A percentile compares a stretch with the other conserved stretches of the same genome.
Conservation (phyloP, 1,284 basidiomycete species). For the Tremellales sp. region DNA sequence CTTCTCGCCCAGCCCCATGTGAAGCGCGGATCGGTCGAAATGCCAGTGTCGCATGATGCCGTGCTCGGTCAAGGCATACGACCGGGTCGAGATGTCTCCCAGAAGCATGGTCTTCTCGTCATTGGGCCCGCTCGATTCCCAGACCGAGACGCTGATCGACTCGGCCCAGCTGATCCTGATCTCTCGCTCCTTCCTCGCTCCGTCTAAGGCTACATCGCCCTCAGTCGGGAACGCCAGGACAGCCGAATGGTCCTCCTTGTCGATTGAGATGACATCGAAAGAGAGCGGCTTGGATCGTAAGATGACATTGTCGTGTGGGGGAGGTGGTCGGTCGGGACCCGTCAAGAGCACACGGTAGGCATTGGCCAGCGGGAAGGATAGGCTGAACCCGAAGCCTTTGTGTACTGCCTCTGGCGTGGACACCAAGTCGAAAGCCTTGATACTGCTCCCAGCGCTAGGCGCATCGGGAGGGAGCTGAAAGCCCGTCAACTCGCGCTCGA, state of each 20-base stretch:
- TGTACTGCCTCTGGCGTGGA: slow-evolving; percentile 16
- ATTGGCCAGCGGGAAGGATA: slow-evolving; percentile 41
- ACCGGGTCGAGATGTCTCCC: slow-evolving; percentile 43
- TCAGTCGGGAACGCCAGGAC: slow-evolving; percentile 23
- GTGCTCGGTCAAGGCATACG: slow-evolving; percentile 45
- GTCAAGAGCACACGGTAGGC: slow-evolving; percentile 41
- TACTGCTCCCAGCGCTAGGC: slow-evolving; percentile 9
- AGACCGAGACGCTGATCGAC: slow-evolving; percentile 34
- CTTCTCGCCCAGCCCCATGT: slow-evolving; percentile 50
- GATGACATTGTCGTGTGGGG: slow-evolving; percentile 47
- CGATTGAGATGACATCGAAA: slow-evolving; percentile 25
- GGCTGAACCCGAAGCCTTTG: slow-evolving; percentile 36
- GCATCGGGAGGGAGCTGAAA: slow-evolving; percentile 7
- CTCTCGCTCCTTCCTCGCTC: slow-evolving; percentile 19
- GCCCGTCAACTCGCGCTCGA: slow-evolving; percentile 14
- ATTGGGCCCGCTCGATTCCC: slow-evolving; percentile 18
- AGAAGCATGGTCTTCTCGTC: slow-evolving; percentile 27
- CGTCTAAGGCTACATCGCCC: slow-evolving; percentile 19
- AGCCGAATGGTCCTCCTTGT: slow-evolving; percentile 20
- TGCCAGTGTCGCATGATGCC: slow-evolving; percentile 44
- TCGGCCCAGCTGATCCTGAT: slow-evolving; percentile 28
- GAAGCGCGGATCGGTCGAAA: slow-evolving; percentile 33
- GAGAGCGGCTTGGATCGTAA: slow-evolving; percentile 20
- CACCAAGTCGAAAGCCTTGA: slow-evolving; percentile 26
- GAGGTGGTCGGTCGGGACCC: slow-evolving; percentile 42